These are phyloP conservation scores for Eucalyptus leucophloia DNA, from an alignment of 345 rosid species.

Conservation along the genomic window DNA sequence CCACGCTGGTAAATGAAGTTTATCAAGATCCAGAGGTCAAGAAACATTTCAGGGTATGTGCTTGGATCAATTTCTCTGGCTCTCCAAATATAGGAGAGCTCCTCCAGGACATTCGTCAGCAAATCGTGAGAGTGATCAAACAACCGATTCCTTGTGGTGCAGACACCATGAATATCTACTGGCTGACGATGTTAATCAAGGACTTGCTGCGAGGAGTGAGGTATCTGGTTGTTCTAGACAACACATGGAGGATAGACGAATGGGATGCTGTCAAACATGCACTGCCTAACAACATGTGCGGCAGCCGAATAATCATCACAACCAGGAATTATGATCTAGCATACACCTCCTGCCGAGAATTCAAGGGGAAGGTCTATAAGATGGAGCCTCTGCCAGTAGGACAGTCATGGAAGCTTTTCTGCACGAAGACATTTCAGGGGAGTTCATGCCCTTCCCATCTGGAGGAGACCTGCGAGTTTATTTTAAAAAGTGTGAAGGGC, in stretches of 20 bases:
- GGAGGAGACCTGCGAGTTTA: neutral
- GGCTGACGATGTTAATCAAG: conserved; percentile 2
- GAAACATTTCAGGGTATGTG: neutral
- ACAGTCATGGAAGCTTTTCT: conserved; percentile 18
- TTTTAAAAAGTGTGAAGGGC: conserved; percentile 18
- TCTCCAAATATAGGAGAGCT: neutral
- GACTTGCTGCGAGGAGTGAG: neutral
- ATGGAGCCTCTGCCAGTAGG: conserved; percentile 6
- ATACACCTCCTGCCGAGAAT: neutral
- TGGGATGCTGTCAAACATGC: conserved; percentile 19
- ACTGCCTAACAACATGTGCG: conserved; percentile 3
- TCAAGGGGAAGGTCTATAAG: conserved; percentile 4
- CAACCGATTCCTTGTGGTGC: neutral
- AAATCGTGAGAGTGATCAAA: neutral
- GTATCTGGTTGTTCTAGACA: conserved; percentile 19
- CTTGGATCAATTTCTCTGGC: conserved; percentile 15
- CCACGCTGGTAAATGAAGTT: conserved; percentile 18
- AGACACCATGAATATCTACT: neutral
- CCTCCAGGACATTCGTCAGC: neutral
- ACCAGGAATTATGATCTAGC: conserved; percentile 15
- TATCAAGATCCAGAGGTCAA: conserved; percentile 4
- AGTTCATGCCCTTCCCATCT: conserved; percentile 16
- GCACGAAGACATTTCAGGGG: conserved; percentile 14
- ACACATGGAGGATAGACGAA: conserved; percentile 6
- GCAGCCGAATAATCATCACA: conserved; percentile 20